Evolutionary conservation across 768 basidiomycete species (phyloP), one percentile per base, ranked within the genome.

Genomic region (Amanita rimosa): DNA sequence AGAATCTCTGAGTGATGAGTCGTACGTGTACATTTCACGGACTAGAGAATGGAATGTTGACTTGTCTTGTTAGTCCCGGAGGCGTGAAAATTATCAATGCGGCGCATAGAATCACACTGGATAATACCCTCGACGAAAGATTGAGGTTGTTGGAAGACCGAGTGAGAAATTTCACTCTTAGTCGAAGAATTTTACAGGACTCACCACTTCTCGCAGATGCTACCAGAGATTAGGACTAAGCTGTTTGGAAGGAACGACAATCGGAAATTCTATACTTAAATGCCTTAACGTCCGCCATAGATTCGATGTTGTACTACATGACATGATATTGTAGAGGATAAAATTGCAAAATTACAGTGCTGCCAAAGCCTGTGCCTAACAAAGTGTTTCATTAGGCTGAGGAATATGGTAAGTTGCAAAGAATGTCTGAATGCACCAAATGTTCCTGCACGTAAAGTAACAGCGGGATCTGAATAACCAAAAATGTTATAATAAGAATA

Each of bases 41-140:
- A 21, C 42, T 27, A 41, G 38, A 11, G 34, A 37, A 16, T 26
- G 26, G 34, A 19, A 24, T 26, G 17, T n/a, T 22, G 35, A 19
- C 16, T 35, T 47, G 17, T 45, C n/a, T 10, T 89, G 88, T 53
- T 10, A 90, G 89, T 53, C 79, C 93, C 49, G 96, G 96, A 11
- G 95, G 95, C 11, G 69, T 96, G 41, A 81, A 82, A 58, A 75
- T 97, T 14, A 60, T 75, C 11, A 86, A 77, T 46, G 84, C 83
- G 17, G 74, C 74, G 8, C 73, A 75, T 29, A 79, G 90, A 45
- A 97, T 97, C 63, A 85, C 80, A 17, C 74, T 99, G 19, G 88
- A 98, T 66, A 98, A 99, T 61, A 93, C 94, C 2, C 71, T 99
- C 44, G 94, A 95, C 57, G 93, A 97, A 64, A 76, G 95, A 41